Base-by-base conservation (phyloP, 768 basidiomycete genomes). In the Tricholoma bakamatsutake region DNA sequence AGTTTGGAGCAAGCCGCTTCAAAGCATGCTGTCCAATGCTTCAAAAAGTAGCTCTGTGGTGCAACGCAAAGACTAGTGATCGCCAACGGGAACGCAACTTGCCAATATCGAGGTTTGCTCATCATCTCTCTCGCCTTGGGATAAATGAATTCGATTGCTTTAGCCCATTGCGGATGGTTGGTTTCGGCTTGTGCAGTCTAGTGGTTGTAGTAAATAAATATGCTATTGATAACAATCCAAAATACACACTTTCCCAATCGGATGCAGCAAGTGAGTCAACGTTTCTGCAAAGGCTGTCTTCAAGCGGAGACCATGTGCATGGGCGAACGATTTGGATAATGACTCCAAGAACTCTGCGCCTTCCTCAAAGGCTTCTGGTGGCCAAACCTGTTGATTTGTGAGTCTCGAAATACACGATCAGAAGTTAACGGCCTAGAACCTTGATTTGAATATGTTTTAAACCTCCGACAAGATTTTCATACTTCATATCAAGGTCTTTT, bases 121-220 rank as follows among this genome's bases (percentile, higher is more conserved):
- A 90, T 85, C 86, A 94, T 88, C 53, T 91, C 89, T 58, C 81
- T 79, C 2, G 89, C 88, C 65, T 87, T 90, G 2, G 88, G 87
- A 66, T 84, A 85, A 33, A 95, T 90, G 11, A 79, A 74, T 66
- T 93, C 88, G 30, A 94, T 88, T 0, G 94, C 93, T 66, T 91
- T 93, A 5, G 87, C 91, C 94, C 94, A 98, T 61, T 89, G 80
- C 0, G 94, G 94, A 68, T 95, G 88, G 63, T 97, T 97, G 49
- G 95, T 93, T 72, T 98, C 94, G 5, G 92, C 94, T 72, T 94
- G 93, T 0, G 92, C 95, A 37, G 88, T 95, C 90, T 94, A 35
- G 37, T 54, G 27, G 18, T 18, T 18, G 50, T 42, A 12, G 52
- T 34, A 47, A 64, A 54, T 27, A 15, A 31, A 11, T 40, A 47